Evolutionary conservation across 2,329 filamentous ascomycete species (phyloP).

Genomic region (Fusarium mundagurra): DNA sequence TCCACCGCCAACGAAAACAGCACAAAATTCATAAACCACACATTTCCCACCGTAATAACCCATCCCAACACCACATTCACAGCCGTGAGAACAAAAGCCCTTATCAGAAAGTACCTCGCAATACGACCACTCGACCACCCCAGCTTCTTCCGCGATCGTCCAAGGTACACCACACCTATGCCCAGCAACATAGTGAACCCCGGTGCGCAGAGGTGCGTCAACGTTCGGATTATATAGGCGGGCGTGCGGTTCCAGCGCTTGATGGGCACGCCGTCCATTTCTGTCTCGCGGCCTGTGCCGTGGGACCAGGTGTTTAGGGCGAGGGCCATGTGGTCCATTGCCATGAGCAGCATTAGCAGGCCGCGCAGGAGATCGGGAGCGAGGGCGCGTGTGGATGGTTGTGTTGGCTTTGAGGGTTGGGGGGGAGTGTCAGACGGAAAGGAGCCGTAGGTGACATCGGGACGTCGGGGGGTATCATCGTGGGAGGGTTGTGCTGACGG

Average conservation of each 20-base stretch:
- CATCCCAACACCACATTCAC: constrained; percentile 49
- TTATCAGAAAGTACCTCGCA: constrained; percentile 49
- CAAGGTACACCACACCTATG: constrained; percentile 57
- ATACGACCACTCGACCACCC: constrained; percentile 52
- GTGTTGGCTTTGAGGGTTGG: constrained; percentile 27
- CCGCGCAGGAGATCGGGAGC: constrained; percentile 58
- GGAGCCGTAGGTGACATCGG: constrained; percentile 8
- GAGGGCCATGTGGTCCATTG: constrained; percentile 55
- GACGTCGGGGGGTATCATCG: neutral
- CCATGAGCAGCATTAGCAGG: constrained; percentile 57
- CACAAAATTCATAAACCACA: constrained; percentile 57
- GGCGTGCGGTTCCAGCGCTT: constrained; percentile 50
- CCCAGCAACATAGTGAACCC: constrained; percentile 59
- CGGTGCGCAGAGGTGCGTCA: constrained; percentile 57
- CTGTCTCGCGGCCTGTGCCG: constrained; percentile 50
- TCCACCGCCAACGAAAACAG: constrained; percentile 57
- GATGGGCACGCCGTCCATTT: constrained; percentile 50
- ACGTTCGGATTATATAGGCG: constrained; percentile 52
- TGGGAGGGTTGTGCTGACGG: neutral
- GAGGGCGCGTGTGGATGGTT: constrained; percentile 47
- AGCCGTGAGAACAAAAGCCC: constrained; percentile 42
- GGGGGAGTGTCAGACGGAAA: constrained; percentile 7
- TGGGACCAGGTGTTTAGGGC: constrained; percentile 54
- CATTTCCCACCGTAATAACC: constrained; percentile 44
- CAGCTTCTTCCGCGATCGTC: constrained; percentile 51